Base-by-base conservation (phyloP, 1,284 basidiomycete species). In the Puccinia horiana region DNA sequence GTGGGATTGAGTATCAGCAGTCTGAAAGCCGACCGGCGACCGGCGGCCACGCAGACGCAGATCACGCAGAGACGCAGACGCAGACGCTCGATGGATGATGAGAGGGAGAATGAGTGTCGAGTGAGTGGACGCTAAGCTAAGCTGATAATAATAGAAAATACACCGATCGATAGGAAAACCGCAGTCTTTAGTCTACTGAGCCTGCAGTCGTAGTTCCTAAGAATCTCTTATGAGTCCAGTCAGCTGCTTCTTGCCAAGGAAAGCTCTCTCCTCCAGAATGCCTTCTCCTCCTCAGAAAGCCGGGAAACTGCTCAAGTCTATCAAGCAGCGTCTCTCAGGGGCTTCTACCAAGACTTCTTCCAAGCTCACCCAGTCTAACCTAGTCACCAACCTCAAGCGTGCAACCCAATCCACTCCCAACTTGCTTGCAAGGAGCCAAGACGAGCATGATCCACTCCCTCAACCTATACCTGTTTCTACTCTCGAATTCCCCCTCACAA, bases 341-440 rank as follows among this genome's bases (percentile, higher is more conserved):
- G 69, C 26, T 49, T 70, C 69, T 40, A 42, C 8, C 42, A 70
- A 70, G 47, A 44, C 42, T 35, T 70, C 69, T 26, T 26, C n/a
- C 42, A 44, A 49, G 47, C 47, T 26, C 44, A 70, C 42, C n/a
- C 3, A 70, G 9, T 70, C 69, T 20, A 47, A 49, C n/a, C 8
- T 70, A n/a, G 42, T 44, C 1, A 4, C n/a, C 47, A 47, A 49
- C 69, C 69, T 70, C 69, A 70, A 70, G 26, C 42, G 47, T 47
- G 42, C 69, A 40, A 29, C 49, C 29, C 69, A 70, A 49, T 70
- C 69, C 40, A 70, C 69, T 29, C 69, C 69, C 47, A 42, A 70
- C 47, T 49, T 70, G 6, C 69, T 70, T 26, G n/a, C n/a, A n/a
- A 70, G 49, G 29, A 70, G 6, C 5, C 42, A 49, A 26, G 42